These are phyloP conservation scores for Ajuga reptans DNA, from an alignment of 305 asterid species.

Conservation along the genomic window DNA sequence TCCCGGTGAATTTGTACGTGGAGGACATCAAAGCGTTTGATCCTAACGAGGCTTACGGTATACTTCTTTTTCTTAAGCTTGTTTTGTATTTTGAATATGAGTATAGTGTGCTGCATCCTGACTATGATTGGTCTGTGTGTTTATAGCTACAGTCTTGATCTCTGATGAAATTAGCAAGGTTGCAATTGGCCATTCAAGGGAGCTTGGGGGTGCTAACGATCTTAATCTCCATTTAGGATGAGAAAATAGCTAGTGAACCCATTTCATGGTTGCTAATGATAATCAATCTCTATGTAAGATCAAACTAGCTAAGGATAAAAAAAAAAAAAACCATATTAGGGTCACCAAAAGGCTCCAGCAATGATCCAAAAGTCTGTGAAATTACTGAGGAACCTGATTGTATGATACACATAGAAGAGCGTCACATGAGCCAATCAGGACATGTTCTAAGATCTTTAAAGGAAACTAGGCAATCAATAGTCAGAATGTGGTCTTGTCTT, in stretches of 20 bases:
- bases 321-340: not conserved
- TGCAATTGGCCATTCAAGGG: not conserved
- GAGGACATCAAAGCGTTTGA: conserved; percentile 93
- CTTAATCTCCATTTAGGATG: too few relatives aligned
- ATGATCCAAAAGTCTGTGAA: not conserved
- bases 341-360: not conserved
- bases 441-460: not conserved
- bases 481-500: too few relatives aligned
- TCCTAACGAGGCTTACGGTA: conserved; percentile 92
- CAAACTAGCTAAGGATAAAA: not conserved
- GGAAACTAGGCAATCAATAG: too few relatives aligned
- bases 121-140: not conserved
- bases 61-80: conserved; percentile 9
- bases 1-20: conserved; percentile 72
- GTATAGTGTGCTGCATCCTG: not conserved
- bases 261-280: not conserved
- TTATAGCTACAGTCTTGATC: not conserved
- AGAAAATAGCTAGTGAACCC: too few relatives aligned
- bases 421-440: not conserved
- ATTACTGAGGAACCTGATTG: not conserved
- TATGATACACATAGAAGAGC: not conserved
- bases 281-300: not conserved
- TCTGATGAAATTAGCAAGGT: not conserved
- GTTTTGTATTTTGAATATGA: not conserved
- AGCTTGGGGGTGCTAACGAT: not conserved